Conservation (phyloP, 345 rosid species). For the Rhizophora mangle region DNA sequence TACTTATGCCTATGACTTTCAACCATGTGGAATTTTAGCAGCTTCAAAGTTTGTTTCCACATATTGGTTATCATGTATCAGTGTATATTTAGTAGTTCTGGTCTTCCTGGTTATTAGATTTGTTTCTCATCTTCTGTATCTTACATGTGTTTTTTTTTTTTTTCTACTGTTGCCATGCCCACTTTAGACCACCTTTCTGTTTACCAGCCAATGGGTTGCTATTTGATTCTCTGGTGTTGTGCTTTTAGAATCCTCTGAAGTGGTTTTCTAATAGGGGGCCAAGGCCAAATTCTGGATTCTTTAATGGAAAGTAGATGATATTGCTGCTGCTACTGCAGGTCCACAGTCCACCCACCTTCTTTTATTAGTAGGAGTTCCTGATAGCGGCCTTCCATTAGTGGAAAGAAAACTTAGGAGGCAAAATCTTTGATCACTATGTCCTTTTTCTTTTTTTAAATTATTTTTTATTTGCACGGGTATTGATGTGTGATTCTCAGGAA, state of each 20-base stretch:
- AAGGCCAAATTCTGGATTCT: constrained; percentile 7
- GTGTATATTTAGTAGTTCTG: too few species aligned
- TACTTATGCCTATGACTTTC: too few species aligned
- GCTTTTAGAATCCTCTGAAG: neutral
- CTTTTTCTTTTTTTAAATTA: neutral
- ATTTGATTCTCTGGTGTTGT: too few species aligned
- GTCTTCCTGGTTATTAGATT: too few species aligned
- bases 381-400: constrained; percentile 32
- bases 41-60: too few species aligned
- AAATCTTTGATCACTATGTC: neutral
- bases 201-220: too few species aligned
- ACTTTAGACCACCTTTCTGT: too few species aligned
- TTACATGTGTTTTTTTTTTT: too few species aligned
- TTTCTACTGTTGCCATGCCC: too few species aligned
- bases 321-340: constrained; percentile 10
- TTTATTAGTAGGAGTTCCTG: constrained; percentile 19
- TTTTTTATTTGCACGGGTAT: neutral
- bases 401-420: constrained; percentile 29
- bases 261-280: neutral
- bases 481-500: constrained; percentile 13
- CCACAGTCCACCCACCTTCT: constrained; percentile 28
- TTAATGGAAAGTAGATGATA: constrained; percentile 3
- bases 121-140: too few species aligned
- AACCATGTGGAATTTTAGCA: too few species aligned
- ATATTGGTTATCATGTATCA: too few species aligned